phyloP scores from a whole-genome alignment of 202 grass and related monocot genomes.

The Musa balbisiana region DNA sequence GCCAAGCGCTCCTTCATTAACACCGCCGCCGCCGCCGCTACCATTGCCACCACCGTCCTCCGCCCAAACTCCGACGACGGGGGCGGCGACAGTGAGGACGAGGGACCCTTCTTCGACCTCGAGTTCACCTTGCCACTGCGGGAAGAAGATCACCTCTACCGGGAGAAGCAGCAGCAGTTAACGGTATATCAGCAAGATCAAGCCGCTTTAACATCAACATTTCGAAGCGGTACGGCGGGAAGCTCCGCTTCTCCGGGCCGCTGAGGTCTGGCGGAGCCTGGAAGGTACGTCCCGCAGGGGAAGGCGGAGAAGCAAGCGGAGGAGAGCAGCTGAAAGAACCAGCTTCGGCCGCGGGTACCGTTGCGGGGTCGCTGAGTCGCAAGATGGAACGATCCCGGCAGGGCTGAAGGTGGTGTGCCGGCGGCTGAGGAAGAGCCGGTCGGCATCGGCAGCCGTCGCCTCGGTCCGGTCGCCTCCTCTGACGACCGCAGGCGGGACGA shows the following conservation, averaged over 20 bases:
- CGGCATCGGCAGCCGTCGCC: conserved; percentile 17
- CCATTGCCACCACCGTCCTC: background rate
- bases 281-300: background rate
- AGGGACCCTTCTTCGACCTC: conserved; percentile 14
- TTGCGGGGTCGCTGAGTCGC: background rate
- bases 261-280: background rate
- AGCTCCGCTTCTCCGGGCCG: conserved; percentile 17
- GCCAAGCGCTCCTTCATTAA: background rate
- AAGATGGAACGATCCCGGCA: background rate
- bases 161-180: too few relatives aligned
- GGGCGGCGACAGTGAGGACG: background rate
- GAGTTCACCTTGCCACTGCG: background rate
- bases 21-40: background rate
- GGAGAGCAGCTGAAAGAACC: background rate
- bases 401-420: conserved; percentile 10
- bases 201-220: conserved; percentile 13
- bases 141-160: background rate
- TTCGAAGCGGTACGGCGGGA: conserved; percentile 15
- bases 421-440: conserved; percentile 25
- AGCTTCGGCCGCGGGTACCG: background rate
- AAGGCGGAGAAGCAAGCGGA: background rate
- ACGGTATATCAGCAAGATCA: conserved; percentile 19
- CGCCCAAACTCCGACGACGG: background rate
- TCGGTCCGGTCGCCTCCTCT: background rate
- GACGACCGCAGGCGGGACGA: conserved; percentile 14